phyloP scores from a whole-genome alignment of 129 eudicot genomes.

The Glebionis coronaria region DNA sequence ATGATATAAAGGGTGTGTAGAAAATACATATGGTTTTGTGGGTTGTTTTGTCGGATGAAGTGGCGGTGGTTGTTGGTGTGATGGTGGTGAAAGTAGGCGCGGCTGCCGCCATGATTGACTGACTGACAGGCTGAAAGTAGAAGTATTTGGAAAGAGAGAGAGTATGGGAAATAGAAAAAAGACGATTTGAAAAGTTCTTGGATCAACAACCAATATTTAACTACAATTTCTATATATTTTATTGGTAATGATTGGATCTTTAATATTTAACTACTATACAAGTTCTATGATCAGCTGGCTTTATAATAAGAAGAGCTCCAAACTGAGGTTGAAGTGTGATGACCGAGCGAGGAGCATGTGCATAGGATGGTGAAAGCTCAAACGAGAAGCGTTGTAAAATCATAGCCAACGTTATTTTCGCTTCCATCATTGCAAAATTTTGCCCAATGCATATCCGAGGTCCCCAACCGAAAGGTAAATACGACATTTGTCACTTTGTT shows the following conservation, averaged over 20 bases:
- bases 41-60: conserved; percentile 1
- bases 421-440: conserved; percentile 46
- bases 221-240: too few species aligned
- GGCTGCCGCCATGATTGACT: conserved; percentile 31
- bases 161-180: conserved; percentile 11
- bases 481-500: conserved; percentile 47
- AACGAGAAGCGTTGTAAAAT: conserved; percentile 33
- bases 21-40: conserved; percentile 21
- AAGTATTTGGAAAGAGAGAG: background rate
- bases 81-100: conserved; percentile 20
- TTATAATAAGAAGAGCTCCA: conserved; percentile 43
- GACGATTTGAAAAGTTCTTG: too few species aligned
- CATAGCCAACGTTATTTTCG: conserved; percentile 31
- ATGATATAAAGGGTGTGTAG: conserved; percentile 15
- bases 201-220: too few species aligned
- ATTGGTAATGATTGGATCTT: too few species aligned
- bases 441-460: conserved; percentile 72
- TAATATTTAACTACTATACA: too few species aligned
- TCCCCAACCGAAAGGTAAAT: conserved; percentile 72
- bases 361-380: conserved; percentile 26
- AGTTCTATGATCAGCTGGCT: too few species aligned
- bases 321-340: conserved; percentile 33
- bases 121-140: background rate
- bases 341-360: conserved; percentile 33
- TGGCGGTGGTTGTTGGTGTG: conserved; percentile 15